These are phyloP conservation scores for Rhododendron simsii DNA, from an alignment of 148 eudicot species.

Conservation along the genomic window DNA sequence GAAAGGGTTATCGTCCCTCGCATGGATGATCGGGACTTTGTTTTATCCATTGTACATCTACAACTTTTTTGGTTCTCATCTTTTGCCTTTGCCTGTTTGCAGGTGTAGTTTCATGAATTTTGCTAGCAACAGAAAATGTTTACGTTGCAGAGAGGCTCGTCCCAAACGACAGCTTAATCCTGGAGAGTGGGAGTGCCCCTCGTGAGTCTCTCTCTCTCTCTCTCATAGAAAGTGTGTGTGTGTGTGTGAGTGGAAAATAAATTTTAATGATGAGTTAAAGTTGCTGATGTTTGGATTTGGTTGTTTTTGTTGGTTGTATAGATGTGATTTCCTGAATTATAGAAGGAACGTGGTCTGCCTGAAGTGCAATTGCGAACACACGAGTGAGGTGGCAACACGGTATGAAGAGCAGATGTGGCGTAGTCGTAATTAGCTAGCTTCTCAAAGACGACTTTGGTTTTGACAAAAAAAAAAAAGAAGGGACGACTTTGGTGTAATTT, in stretches of 20 bases:
- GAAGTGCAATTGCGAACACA: constrained; percentile 38
- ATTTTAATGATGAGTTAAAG: background rate
- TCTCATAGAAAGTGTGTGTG: too few relatives aligned
- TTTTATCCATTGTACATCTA: background rate
- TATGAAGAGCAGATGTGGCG: constrained; percentile 35
- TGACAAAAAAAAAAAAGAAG: background rate
- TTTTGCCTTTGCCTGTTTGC: background rate
- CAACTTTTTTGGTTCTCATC: background rate
- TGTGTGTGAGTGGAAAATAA: background rate
- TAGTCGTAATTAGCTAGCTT: constrained; percentile 17
- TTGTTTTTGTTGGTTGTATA: constrained; percentile 1
- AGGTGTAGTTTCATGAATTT: constrained; percentile 63
- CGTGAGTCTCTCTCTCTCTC: constrained; percentile 34
- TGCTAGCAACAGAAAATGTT: constrained; percentile 49
- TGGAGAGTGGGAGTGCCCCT: constrained; percentile 77
- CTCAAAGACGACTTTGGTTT: background rate
- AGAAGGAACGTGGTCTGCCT: constrained; percentile 35
- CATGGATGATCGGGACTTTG: background rate
- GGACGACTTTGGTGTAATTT: background rate
- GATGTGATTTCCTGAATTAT: constrained; percentile 54
- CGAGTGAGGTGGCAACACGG: constrained; percentile 16
- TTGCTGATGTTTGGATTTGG: background rate
- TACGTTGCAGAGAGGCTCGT: constrained; percentile 44
- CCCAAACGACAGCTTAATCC: constrained; percentile 45
- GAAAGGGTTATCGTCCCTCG: background rate